Percentiles rank a stretch among this genome's conserved stretches.
phyloP scores from a whole-genome alignment of 106 monocot genomes.

The Xerophyta viscosa region DNA sequence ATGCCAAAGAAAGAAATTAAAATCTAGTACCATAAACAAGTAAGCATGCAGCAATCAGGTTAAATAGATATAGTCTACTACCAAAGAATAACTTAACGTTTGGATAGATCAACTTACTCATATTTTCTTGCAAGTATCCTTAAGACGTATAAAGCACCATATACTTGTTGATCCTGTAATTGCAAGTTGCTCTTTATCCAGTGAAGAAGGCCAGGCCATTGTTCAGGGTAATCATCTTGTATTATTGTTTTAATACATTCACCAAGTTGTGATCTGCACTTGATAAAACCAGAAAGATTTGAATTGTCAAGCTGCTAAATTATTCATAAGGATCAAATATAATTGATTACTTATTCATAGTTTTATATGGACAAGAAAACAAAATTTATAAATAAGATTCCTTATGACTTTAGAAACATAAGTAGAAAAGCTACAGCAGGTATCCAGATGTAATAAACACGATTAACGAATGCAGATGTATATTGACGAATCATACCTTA shows the following conservation, averaged over 20 bases:
- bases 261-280: conserved; percentile 75
- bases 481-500: conserved; percentile 40
- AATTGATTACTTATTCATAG: too few relatives aligned
- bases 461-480: neutral
- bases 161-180: conserved; percentile 82
- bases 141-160: conserved; percentile 84
- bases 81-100: neutral
- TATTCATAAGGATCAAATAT: too few relatives aligned
- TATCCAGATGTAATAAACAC: neutral
- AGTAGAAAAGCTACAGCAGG: too few relatives aligned
- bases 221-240: conserved; percentile 92
- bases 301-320: neutral
- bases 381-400: too few relatives aligned
- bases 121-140: conserved; percentile 96
- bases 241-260: conserved; percentile 94
- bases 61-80: too few relatives aligned
- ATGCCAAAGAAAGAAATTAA: neutral
- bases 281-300: neutral
- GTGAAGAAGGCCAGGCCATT: conserved; percentile 80
- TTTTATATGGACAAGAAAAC: too few relatives aligned
- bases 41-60: too few relatives aligned
- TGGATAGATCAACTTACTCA: conserved; percentile 55
- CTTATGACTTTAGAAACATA: too few relatives aligned
- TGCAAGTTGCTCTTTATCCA: conserved; percentile 78
- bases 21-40: too few relatives aligned